These are phyloP conservation scores for Gonium pectorale DNA, from an alignment of 139 green algal genomes.

Conservation along the genomic window DNA sequence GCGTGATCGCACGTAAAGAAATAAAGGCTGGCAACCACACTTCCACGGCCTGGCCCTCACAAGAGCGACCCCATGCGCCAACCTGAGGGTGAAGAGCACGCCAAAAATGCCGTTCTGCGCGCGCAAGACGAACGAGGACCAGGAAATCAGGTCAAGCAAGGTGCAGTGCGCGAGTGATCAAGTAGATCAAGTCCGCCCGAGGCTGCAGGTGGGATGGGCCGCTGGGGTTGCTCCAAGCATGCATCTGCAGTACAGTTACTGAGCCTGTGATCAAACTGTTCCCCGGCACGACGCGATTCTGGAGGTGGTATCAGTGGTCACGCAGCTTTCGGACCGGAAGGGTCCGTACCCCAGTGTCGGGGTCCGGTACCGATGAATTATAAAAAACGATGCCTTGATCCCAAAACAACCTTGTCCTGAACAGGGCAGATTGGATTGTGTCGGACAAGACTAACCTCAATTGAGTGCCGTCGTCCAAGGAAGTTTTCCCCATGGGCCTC, in stretches of 20 bases:
- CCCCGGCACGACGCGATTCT: no score
- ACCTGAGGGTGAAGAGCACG: conserved; percentile 24
- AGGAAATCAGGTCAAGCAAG: not conserved
- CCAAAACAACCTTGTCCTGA: not conserved
- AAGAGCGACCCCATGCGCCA: no score
- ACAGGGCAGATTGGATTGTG: not conserved
- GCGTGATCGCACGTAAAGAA: not conserved
- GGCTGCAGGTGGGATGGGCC: no score
- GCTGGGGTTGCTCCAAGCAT: conserved; percentile 1
- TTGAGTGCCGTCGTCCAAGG: not conserved
- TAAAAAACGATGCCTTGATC: no score
- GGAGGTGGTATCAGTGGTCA: no score
- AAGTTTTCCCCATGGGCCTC: not conserved
- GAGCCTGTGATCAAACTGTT: not conserved
- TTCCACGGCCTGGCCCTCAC: no score
- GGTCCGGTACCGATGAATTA: no score
- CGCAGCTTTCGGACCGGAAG: no score
- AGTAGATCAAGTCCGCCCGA: not conserved
- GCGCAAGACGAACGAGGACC: not conserved
- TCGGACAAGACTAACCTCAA: conserved; percentile 5
- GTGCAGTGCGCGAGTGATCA: not conserved
- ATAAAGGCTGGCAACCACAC: no score
- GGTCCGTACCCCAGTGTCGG: no score
- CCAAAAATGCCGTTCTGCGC: conserved; percentile 10
- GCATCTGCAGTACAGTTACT: not conserved